These are phyloP conservation scores for Wickerhamiella nectarea DNA, from an alignment of 805 yeast species.

Conservation along the genomic window DNA sequence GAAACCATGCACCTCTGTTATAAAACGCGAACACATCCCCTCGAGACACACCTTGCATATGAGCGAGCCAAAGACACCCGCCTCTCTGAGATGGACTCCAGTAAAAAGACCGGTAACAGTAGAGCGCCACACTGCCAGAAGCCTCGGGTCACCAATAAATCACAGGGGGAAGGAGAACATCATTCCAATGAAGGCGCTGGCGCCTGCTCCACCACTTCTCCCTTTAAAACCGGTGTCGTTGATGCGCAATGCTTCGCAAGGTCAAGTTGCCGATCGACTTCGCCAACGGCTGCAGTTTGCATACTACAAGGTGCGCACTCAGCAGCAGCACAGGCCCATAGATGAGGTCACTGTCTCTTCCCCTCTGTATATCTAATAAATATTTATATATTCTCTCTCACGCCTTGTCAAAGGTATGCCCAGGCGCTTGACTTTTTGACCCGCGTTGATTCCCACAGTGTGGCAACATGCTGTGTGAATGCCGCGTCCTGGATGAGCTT, in stretches of 20 bases:
- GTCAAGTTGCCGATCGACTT: conserved; percentile 8
- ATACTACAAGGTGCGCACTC: conserved; percentile 11
- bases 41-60: background rate
- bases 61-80: conserved; percentile 7
- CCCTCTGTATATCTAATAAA: conserved; percentile 1
- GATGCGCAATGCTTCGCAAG: background rate
- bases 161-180: conserved; percentile 5
- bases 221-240: conserved; percentile 3
- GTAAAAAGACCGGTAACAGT: conserved; percentile 7
- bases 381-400: background rate
- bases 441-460: background rate
- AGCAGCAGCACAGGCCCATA: conserved; percentile 6
- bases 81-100: conserved; percentile 8
- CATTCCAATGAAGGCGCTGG: conserved; percentile 6
- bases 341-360: conserved; percentile 6
- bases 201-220: conserved; percentile 9
- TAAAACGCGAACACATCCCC: background rate
- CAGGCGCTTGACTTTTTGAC: background rate
- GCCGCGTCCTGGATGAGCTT: background rate
- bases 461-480: background rate
- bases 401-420: background rate
- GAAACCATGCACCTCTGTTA: background rate
- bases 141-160: conserved; percentile 3
- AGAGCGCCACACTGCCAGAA: background rate
- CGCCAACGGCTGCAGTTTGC: conserved; percentile 9